Evolutionary conservation across 371 early-diverging fungal species (phyloP).

Genomic region (Syncephalastrum monosporum): DNA sequence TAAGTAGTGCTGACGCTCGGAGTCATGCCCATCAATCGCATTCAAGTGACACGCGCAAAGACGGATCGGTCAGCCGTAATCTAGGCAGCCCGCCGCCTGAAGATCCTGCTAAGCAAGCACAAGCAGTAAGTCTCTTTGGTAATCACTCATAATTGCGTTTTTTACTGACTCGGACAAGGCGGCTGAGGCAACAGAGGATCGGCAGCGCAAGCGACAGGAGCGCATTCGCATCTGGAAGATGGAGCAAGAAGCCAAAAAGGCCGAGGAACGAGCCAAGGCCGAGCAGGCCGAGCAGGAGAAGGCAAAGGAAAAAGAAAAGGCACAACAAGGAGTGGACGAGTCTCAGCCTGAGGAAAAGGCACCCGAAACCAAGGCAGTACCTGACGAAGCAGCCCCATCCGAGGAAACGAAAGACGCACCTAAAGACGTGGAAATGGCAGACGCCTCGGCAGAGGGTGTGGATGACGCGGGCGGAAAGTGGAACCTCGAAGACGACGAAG

Average conservation of each 20-base stretch:
- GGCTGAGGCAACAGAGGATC: slow-evolving; percentile 48
- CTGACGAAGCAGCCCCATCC: neutral
- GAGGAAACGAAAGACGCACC: slow-evolving; percentile 15
- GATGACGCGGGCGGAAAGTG: slow-evolving; percentile 24
- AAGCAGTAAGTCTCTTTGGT: neutral
- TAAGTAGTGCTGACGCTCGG: slow-evolving; percentile 42
- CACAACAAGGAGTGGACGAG: slow-evolving; percentile 10
- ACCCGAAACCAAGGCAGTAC: neutral
- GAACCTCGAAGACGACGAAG: slow-evolving; percentile 29
- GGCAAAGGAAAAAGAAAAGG: slow-evolving; percentile 10
- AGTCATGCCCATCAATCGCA: slow-evolving; percentile 24
- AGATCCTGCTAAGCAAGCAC: neutral
- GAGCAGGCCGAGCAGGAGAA: slow-evolving; percentile 15
- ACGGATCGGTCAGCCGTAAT: slow-evolving; percentile 19
- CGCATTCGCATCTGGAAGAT: slow-evolving; percentile 71
- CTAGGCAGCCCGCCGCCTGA: slow-evolving; percentile 6
- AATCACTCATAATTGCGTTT: neutral
- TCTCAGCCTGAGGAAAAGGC: neutral
- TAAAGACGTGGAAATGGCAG: slow-evolving; percentile 23
- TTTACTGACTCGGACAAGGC: slow-evolving; percentile 7
- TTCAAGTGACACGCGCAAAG: slow-evolving; percentile 30
- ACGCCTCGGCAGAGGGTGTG: slow-evolving; percentile 19
- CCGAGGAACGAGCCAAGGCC: slow-evolving; percentile 12
- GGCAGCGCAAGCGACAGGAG: slow-evolving; percentile 65
- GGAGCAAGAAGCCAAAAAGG: slow-evolving; percentile 59